Percentiles rank a stretch among this genome's conserved stretches.
phyloP scores from a whole-genome alignment of 2,329 filamentous ascomycete genomes.

The Trichophyton schoenleinii region DNA sequence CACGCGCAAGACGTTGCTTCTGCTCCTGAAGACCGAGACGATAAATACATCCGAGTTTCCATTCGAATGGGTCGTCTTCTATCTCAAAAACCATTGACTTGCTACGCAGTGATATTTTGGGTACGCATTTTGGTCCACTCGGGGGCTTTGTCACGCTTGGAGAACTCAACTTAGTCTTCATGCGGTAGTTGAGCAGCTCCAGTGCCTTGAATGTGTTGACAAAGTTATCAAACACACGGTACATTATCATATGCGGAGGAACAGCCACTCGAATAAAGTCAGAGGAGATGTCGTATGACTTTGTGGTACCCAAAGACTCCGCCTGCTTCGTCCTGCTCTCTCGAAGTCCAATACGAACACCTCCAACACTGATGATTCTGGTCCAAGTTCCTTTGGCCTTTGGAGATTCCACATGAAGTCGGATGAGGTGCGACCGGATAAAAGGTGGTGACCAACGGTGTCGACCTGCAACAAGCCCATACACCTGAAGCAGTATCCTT shows the following conservation, averaged over 20 bases:
- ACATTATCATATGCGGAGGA: conserved; percentile 80
- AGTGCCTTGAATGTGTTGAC: conserved; percentile 77
- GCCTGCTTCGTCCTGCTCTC: conserved; percentile 59
- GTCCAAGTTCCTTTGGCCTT: conserved; percentile 76
- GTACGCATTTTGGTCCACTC: conserved; percentile 73
- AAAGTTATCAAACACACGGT: conserved; percentile 86
- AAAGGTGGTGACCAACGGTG: conserved; percentile 84
- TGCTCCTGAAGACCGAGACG: conserved; percentile 79
- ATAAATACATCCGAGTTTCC: conserved; percentile 92
- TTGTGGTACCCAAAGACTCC: conserved; percentile 55
- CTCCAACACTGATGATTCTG: conserved; percentile 70
- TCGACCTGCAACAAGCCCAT: conserved; percentile 65
- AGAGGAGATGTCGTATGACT: conserved; percentile 67
- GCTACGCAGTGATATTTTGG: conserved; percentile 70
- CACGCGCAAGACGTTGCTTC: conserved; percentile 73
- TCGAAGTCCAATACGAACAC: conserved; percentile 65
- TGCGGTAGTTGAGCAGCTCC: conserved; percentile 84
- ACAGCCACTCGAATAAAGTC: conserved; percentile 81
- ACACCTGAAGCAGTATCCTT: conserved; percentile 80
- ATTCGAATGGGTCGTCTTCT: conserved; percentile 93
- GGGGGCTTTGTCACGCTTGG: conserved; percentile 78
- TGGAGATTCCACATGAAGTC: conserved; percentile 80
- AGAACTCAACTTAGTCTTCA: conserved; percentile 74
- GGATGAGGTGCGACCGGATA: conserved; percentile 59
- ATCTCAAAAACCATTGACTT: conserved; percentile 79